These are phyloP conservation scores for Crithidia fasciculata DNA, from an alignment of 208 protist species.

Conservation along the genomic window DNA sequence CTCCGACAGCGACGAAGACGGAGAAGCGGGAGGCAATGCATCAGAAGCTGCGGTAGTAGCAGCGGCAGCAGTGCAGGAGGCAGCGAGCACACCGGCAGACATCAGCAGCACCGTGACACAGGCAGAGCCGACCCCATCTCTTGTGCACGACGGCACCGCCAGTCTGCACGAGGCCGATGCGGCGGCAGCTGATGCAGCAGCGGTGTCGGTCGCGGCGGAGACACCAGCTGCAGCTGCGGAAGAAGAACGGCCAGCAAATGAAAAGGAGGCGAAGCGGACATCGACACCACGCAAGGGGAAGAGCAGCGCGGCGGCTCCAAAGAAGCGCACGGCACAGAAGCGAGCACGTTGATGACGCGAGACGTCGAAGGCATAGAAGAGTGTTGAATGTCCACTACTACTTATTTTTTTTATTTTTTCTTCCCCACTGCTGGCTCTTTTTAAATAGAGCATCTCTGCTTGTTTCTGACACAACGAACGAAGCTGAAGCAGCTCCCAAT, in stretches of 20 bases:
- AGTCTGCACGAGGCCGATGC: not conserved
- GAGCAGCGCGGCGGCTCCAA: not conserved
- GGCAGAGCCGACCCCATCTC: too few species aligned
- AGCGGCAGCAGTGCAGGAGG: not conserved
- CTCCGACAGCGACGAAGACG: slow-evolving; percentile 15
- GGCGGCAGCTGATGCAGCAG: not conserved
- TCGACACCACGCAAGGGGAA: not conserved
- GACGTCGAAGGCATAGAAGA: too few species aligned
- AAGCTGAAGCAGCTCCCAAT: too few species aligned
- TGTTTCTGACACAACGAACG: too few species aligned
- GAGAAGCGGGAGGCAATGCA: not conserved
- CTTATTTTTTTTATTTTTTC: not conserved
- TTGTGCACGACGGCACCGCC: not conserved
- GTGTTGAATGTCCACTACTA: too few species aligned
- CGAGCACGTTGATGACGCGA: slow-evolving; percentile 10
- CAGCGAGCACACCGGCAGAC: not conserved
- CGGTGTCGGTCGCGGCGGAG: not conserved
- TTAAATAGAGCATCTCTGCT: not conserved
- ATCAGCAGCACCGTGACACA: too few species aligned
- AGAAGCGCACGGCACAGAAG: slow-evolving; percentile 7
- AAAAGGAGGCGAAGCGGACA: not conserved
- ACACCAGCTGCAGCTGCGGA: too few species aligned
- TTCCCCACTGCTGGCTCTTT: not conserved
- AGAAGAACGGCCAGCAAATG: too few species aligned
- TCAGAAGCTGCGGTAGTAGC: not conserved